phyloP scores from a whole-genome alignment of 2,329 filamentous ascomycete species.

The Aureobasidium sp. region DNA sequence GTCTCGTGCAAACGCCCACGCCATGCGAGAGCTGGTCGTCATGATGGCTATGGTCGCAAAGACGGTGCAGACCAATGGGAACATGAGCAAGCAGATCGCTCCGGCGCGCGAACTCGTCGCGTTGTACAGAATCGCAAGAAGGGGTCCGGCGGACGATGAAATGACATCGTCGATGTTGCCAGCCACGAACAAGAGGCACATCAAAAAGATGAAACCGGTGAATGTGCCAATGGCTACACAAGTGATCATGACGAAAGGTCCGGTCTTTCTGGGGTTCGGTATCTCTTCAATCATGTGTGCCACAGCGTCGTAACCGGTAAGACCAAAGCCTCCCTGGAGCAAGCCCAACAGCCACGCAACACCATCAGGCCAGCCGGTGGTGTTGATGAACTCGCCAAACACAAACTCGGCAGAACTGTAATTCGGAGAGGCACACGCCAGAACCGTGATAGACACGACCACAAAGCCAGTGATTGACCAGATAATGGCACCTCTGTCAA shows the following conservation, averaged over 20 bases:
- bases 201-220: slow-evolving; percentile 33
- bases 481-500: slow-evolving; percentile 63
- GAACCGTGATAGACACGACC: slow-evolving; percentile 61
- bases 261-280: slow-evolving; percentile 30
- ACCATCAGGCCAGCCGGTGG: slow-evolving; percentile 34
- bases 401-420: slow-evolving; percentile 60
- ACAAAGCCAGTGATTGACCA: slow-evolving; percentile 65
- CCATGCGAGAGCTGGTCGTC: slow-evolving; percentile 33
- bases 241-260: slow-evolving; percentile 33
- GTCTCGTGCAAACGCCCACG: slow-evolving; percentile 32
- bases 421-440: slow-evolving; percentile 59
- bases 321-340: slow-evolving; percentile 30
- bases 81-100: slow-evolving; percentile 31
- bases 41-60: slow-evolving; percentile 32
- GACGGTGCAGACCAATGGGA: slow-evolving; percentile 30
- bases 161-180: slow-evolving; percentile 29
- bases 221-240: slow-evolving; percentile 31
- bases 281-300: slow-evolving; percentile 44
- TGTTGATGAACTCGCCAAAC: slow-evolving; percentile 60
- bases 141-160: slow-evolving; percentile 26
- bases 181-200: slow-evolving; percentile 31
- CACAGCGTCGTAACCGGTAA: slow-evolving; percentile 46
- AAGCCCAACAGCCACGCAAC: slow-evolving; percentile 39
- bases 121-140: slow-evolving; percentile 31
- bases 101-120: slow-evolving; percentile 30